A percentile compares a stretch with the other conserved stretches of the same genome.
phyloP scores from a whole-genome alignment of 371 early-diverging fungal genomes.

The Haplosporangium sp. region DNA sequence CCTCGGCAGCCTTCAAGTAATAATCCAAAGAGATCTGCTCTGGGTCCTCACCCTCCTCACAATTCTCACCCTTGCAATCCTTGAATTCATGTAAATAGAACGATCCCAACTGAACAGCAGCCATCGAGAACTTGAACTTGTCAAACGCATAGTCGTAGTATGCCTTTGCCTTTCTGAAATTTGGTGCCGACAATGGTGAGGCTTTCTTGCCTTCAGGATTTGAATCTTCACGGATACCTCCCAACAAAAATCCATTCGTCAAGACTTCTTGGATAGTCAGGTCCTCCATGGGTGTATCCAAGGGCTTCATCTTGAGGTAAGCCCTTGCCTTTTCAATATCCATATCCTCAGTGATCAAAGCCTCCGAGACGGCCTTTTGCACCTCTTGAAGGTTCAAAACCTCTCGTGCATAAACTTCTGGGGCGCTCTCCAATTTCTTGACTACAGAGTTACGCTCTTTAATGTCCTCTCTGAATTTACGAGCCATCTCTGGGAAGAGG shows the following conservation, averaged over 20 bases:
- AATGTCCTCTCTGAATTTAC: slow-evolving; percentile 64
- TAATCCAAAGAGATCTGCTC: slow-evolving; percentile 63
- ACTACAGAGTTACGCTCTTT: slow-evolving; percentile 68
- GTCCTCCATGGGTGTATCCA: slow-evolving; percentile 25
- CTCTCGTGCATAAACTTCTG: slow-evolving; percentile 60
- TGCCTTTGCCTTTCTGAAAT: slow-evolving; percentile 66
- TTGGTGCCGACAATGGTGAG: slow-evolving; percentile 68
- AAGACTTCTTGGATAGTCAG: slow-evolving; percentile 63
- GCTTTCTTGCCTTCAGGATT: slow-evolving; percentile 56
- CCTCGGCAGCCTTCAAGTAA: slow-evolving; percentile 66
- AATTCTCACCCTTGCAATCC: slow-evolving; percentile 64
- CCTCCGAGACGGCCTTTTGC: slow-evolving; percentile 68
- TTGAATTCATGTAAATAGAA: slow-evolving; percentile 68
- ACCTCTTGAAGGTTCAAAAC: slow-evolving; percentile 61
- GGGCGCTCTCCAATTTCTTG: slow-evolving; percentile 68
- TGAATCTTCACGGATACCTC: slow-evolving; percentile 65
- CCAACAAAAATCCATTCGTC: slow-evolving; percentile 65
- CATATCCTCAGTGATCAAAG: slow-evolving; percentile 64
- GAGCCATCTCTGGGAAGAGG: slow-evolving; percentile 68
- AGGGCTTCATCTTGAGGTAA: slow-evolving; percentile 51
- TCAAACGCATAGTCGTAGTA: slow-evolving; percentile 67
- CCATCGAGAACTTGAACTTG: slow-evolving; percentile 65
- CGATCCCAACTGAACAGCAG: slow-evolving; percentile 70
- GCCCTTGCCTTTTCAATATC: slow-evolving; percentile 65
- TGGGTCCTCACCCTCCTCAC: slow-evolving; percentile 62